Conservation (phyloP, 1,284 basidiomycete species). For the Leccinum glutinopallens region DNA sequence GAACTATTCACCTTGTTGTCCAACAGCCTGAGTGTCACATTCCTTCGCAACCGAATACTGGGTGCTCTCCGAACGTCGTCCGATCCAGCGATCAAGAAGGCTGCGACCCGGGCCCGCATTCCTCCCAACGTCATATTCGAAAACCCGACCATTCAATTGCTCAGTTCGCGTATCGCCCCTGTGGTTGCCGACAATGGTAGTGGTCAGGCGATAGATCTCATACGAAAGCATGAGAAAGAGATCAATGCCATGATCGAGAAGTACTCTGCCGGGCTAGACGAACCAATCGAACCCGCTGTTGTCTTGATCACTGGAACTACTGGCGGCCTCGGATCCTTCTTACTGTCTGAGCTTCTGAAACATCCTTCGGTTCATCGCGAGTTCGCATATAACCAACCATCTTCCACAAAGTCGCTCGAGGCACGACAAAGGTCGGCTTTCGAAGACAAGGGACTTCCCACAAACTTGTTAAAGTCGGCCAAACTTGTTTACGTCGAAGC, state of each 20-base stretch:
- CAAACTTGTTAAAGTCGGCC: constrained; percentile 4
- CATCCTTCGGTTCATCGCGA: constrained; percentile 20
- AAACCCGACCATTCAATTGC: constrained; percentile 21
- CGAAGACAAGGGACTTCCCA: constrained; percentile 13
- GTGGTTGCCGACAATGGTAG: constrained; percentile 6
- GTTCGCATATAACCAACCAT: constrained; percentile 31
- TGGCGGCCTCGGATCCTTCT: constrained; percentile 32
- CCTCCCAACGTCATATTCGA: constrained; percentile 25
- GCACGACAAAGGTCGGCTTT: constrained; percentile 17
- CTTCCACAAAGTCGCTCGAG: constrained; percentile 4
- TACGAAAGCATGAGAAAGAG: background rate
- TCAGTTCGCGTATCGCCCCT: constrained; percentile 12
- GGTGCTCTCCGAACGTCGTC: constrained; percentile 22
- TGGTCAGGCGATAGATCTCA: background rate
- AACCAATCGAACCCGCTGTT: constrained; percentile 4
- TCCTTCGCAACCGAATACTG: constrained; percentile 33
- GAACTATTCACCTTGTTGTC: background rate
- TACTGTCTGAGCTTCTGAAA: constrained; percentile 26
- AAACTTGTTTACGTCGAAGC: constrained; percentile 21
- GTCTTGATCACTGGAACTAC: constrained; percentile 38
- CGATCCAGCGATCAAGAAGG: background rate
- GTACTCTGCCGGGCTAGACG: constrained; percentile 1
- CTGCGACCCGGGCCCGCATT: constrained; percentile 7
- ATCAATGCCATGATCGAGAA: constrained; percentile 25
- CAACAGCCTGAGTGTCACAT: constrained; percentile 32